Base-by-base conservation (phyloP, 176 grass and related monocot genomes). In the Avena insularis region DNA sequence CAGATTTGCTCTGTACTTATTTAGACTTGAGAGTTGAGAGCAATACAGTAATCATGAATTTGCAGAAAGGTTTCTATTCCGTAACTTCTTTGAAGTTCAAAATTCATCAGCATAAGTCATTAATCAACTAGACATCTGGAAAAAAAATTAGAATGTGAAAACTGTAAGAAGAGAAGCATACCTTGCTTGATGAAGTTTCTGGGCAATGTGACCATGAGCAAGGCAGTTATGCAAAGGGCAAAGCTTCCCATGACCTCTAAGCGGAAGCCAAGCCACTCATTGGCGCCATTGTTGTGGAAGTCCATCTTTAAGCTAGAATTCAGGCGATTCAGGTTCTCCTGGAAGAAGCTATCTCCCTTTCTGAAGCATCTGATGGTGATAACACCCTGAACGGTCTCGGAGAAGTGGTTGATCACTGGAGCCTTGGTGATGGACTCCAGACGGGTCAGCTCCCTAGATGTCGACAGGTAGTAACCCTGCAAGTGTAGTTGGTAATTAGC, bases 351-450 rank as follows among this genome's bases (percentile, higher is more conserved):
- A 0, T 82, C 91, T 67, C 82, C 86, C 83, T 98, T 98, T 13
- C 86, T 80, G 91, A 98, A 98, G 84, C 91, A 92, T 80, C 96
- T 90, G 79, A 98, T 92, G 57, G 93, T 95, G 43, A 89, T 94
- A 21, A 95, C 91, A 60, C 96, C 96, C 63, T 93, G 96, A 85
- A 98, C 88, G 19, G 96, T 92, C 91, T 98, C 96, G 1, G 96
- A 98, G 83, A 98, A 95, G 68, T 98, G 93, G 91, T 98, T 92
- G 84, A 98, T 98, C 81, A 98, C 93, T 0, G 96, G 96, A 54
- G 96, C 93, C 84, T 98, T 98, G 63, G 96, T 98, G 80, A 98
- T 95, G 0, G 93, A 92, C 14, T 98, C 95, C 5, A 98, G 93
- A 7, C 96, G 88, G 7, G 96, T 98, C 50, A 98, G 85, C 83